These are phyloP conservation scores for Paspalum vaginatum DNA, from an alignment of 176 grass and related monocot genomes.

Conservation along the genomic window DNA sequence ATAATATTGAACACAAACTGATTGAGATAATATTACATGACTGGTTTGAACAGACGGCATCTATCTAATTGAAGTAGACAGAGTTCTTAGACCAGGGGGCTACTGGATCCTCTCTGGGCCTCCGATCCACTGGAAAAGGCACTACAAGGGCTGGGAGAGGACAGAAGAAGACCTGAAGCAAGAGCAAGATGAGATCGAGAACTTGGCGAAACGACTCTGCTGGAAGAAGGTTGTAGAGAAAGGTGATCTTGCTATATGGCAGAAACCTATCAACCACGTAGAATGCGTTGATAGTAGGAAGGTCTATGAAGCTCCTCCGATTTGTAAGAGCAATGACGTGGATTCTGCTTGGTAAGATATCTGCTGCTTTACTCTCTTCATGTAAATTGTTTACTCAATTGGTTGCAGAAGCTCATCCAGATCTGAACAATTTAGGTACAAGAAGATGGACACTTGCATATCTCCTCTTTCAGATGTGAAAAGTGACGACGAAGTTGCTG, in stretches of 20 bases:
- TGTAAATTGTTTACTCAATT: constrained; percentile 16
- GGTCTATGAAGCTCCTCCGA: constrained; percentile 46
- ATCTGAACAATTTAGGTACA: constrained; percentile 46
- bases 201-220: constrained; percentile 67
- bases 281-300: constrained; percentile 60
- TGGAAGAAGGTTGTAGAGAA: constrained; percentile 92
- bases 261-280: constrained; percentile 78
- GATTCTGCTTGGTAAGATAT: constrained; percentile 76
- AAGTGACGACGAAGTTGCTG: constrained; percentile 53
- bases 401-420: constrained; percentile 8
- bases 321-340: constrained; percentile 59
- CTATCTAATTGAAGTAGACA: constrained; percentile 84
- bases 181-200: constrained; percentile 88
- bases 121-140: constrained; percentile 77
- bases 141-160: constrained; percentile 85
- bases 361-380: background rate
- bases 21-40: background rate
- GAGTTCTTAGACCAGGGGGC: constrained; percentile 83
- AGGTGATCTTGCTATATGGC: constrained; percentile 90
- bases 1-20: background rate
- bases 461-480: constrained; percentile 71
- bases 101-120: constrained; percentile 94
- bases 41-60: constrained; percentile 52
- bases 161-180: constrained; percentile 83
- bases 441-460: constrained; percentile 86